Conservation (phyloP, 2,329 filamentous ascomycete genomes). For the Neopestalotiopsis sp. region DNA sequence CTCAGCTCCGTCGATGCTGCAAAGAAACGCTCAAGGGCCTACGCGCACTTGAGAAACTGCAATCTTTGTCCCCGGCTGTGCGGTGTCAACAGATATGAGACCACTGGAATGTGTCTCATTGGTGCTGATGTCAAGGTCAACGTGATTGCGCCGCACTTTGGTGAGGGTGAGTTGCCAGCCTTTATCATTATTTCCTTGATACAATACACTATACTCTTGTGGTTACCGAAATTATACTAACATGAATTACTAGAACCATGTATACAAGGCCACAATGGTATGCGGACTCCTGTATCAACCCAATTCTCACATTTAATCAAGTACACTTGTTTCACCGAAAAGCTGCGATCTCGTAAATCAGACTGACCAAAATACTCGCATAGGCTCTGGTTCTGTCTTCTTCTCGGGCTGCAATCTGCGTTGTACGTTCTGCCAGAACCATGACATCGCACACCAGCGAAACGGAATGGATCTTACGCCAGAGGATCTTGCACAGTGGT, state of each 20-base stretch:
- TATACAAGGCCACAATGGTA: constrained; percentile 76
- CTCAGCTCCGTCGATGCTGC: constrained; percentile 71
- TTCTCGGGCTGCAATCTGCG: constrained; percentile 77
- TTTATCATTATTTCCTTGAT: too few relatives aligned
- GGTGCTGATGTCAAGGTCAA: constrained; percentile 80
- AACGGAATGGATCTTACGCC: constrained; percentile 81
- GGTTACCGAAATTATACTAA: neutral
- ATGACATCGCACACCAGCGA: constrained; percentile 82
- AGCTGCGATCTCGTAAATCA: too few relatives aligned
- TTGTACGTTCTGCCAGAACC: constrained; percentile 82
- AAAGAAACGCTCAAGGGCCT: constrained; percentile 75
- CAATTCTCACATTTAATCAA: too few relatives aligned
- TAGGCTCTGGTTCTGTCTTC: constrained; percentile 76
- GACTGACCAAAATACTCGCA: neutral
- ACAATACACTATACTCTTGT: constrained; percentile 15
- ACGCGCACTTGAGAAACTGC: constrained; percentile 77
- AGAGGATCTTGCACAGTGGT: constrained; percentile 82
- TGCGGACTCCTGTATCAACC: neutral
- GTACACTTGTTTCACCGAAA: too few relatives aligned
- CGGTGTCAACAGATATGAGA: constrained; percentile 81
- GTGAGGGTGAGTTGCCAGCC: constrained; percentile 59
- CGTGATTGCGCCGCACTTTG: constrained; percentile 85
- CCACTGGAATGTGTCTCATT: constrained; percentile 78
- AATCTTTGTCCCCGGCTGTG: constrained; percentile 82
- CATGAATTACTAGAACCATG: constrained; percentile 66